A percentile compares a stretch with the other conserved stretches of the same genome.
These are phyloP conservation scores for Boletus sp. DNA, from an alignment of 1,284 basidiomycete genomes.

Conservation along the genomic window DNA sequence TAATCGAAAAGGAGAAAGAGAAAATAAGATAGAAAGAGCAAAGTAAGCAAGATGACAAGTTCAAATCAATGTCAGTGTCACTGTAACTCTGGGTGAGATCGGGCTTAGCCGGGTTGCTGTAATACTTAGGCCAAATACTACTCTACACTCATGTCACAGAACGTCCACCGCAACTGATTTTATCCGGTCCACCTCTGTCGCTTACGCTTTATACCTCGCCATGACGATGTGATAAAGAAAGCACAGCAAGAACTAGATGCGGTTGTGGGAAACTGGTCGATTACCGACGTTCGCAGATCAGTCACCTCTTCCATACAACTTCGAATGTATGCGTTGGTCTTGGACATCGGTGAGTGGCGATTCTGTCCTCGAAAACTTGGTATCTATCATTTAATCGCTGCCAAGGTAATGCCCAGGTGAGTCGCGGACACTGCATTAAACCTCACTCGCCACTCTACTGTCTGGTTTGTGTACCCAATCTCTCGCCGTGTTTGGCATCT, in stretches of 20 bases:
- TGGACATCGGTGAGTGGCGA: constrained; percentile 50
- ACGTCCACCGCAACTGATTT: neutral
- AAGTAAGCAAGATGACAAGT: neutral
- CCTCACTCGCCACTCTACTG: constrained; percentile 17
- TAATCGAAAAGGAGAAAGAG: neutral
- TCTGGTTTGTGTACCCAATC: constrained; percentile 27
- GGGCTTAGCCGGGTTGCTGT: too few species aligned
- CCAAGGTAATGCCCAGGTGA: constrained; percentile 21
- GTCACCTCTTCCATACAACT: constrained; percentile 41
- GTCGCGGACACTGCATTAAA: neutral
- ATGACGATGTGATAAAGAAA: constrained; percentile 40
- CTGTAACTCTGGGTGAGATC: too few species aligned
- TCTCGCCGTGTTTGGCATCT: constrained; percentile 29
- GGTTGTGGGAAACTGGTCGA: constrained; percentile 52
- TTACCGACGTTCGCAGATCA: constrained; percentile 37
- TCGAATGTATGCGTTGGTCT: constrained; percentile 55
- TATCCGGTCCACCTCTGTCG: constrained; percentile 11
- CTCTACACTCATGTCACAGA: too few species aligned
- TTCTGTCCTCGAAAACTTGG: neutral
- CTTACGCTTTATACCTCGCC: constrained; percentile 23
- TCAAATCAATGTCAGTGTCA: constrained; percentile 3
- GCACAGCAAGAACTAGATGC: constrained; percentile 63
- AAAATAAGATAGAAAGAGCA: neutral
- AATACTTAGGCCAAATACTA: constrained; percentile 2
- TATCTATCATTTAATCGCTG: neutral